phyloP scores from a whole-genome alignment of 2,329 filamentous ascomycete genomes.

The Fusarium guadeloupense region DNA sequence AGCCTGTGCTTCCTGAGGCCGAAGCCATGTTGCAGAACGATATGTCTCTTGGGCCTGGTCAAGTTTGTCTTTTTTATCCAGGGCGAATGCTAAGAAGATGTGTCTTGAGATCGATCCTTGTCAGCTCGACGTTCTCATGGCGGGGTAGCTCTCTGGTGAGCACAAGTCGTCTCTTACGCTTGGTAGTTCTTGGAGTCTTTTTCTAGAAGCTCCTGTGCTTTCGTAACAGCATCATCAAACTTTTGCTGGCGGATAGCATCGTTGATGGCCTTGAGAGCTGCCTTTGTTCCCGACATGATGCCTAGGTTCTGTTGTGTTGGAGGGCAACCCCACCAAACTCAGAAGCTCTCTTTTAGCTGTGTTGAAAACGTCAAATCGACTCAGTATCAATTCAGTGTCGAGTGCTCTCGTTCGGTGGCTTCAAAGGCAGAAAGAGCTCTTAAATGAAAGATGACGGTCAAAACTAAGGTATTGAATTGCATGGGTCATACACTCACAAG shows the following conservation, averaged over 20 bases:
- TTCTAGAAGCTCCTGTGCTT: slow-evolving; percentile 74
- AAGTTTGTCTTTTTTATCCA: slow-evolving; percentile 77
- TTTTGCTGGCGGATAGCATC: slow-evolving; percentile 80
- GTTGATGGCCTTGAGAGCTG: slow-evolving; percentile 82
- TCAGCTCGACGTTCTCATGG: slow-evolving; percentile 20
- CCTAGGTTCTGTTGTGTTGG: slow-evolving; percentile 19
- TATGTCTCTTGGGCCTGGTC: slow-evolving; percentile 83
- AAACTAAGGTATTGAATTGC: background rate
- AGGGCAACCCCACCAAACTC: slow-evolving; percentile 32
- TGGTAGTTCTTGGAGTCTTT: slow-evolving; percentile 84
- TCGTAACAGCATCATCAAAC: slow-evolving; percentile 77
- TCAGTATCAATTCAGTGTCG: background rate
- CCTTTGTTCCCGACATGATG: slow-evolving; percentile 69
- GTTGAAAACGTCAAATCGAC: background rate
- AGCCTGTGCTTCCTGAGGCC: slow-evolving; percentile 79
- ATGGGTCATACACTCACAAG: slow-evolving; percentile 16
- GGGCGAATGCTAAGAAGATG: slow-evolving; percentile 87
- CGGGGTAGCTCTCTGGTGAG: slow-evolving; percentile 13
- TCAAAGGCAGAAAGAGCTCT: background rate
- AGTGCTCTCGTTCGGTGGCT: background rate
- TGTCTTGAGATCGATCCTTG: slow-evolving; percentile 58
- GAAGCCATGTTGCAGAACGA: slow-evolving; percentile 73
- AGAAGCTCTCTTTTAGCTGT: slow-evolving; percentile 1
- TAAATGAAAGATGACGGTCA: background rate
- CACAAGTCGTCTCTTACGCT: slow-evolving; percentile 63